phyloP scores from a whole-genome alignment of 2,329 filamentous ascomycete genomes.

The Cladosporium austrohemisphaericum region DNA sequence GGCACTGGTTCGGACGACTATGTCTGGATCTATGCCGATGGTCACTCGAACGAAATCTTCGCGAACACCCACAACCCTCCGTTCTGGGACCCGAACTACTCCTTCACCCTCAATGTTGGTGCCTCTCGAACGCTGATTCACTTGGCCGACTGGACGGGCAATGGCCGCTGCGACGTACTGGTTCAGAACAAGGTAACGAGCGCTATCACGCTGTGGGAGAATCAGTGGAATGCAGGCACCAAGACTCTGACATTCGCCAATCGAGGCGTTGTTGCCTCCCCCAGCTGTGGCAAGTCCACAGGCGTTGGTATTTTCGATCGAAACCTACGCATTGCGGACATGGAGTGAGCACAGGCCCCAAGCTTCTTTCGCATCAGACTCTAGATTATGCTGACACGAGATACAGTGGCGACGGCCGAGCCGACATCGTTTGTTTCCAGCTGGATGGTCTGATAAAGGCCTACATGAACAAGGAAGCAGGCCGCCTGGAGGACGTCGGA shows the following conservation, averaged over 20 bases:
- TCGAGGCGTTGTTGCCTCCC: too few species aligned
- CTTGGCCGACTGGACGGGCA: constrained; percentile 5
- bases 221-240: too few species aligned
- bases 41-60: background rate
- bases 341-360: too few species aligned
- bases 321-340: background rate
- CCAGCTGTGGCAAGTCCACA: background rate
- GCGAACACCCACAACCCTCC: background rate
- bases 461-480: background rate
- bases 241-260: too few species aligned
- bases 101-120: background rate
- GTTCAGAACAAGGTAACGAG: constrained; percentile 3
- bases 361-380: too few species aligned
- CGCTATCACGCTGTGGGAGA: background rate
- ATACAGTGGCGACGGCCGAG: background rate
- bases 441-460: background rate
- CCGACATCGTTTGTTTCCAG: background rate
- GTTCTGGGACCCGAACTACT: constrained; percentile 4
- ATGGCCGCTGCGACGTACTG: constrained; percentile 9
- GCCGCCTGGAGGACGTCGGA: background rate
- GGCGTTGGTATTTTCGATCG: background rate
- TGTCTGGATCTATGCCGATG: constrained; percentile 6
- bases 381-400: too few species aligned
- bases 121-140: background rate
- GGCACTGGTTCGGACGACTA: constrained; percentile 7